Conservation (phyloP, 306 rosid genomes). For the Begonia peltatifolia region DNA sequence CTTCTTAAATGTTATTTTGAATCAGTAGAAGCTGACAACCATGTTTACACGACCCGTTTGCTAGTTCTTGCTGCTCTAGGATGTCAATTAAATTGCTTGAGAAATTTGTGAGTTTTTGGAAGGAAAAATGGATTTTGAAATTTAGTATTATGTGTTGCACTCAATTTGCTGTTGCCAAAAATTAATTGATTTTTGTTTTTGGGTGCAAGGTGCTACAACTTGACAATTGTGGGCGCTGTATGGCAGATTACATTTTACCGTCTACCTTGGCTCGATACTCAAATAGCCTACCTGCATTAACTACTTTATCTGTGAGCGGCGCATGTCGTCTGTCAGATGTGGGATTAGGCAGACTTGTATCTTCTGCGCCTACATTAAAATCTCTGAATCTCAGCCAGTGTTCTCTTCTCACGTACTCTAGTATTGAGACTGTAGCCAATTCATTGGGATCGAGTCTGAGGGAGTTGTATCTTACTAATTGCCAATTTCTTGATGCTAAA, state of each 20-base stretch:
- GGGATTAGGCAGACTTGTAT: conserved; percentile 42
- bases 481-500: conserved; percentile 32
- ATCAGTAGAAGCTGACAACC: too few species aligned
- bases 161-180: too few species aligned
- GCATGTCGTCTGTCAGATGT: conserved; percentile 69
- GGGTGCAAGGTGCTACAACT: conserved; percentile 66
- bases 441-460: conserved; percentile 50
- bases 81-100: too few species aligned
- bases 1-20: too few species aligned
- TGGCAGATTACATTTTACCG: conserved; percentile 37
- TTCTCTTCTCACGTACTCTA: conserved; percentile 52
- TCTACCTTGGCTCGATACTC: conserved; percentile 34
- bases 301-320: conserved; percentile 56
- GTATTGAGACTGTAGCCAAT: conserved; percentile 36
- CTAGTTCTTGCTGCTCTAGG: too few species aligned
- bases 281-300: conserved; percentile 32
- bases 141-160: too few species aligned
- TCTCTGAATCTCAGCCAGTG: conserved; percentile 80
- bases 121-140: too few species aligned
- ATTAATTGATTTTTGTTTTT: conserved; percentile 2
- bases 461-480: conserved; percentile 66
- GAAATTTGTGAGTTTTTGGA: too few species aligned
- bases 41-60: too few species aligned
- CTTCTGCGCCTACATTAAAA: conserved; percentile 52
- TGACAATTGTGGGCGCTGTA: conserved; percentile 69